These are phyloP conservation scores for Nakaseomyces sp. DNA, from an alignment of 1,139 yeast species.

Conservation along the genomic window DNA sequence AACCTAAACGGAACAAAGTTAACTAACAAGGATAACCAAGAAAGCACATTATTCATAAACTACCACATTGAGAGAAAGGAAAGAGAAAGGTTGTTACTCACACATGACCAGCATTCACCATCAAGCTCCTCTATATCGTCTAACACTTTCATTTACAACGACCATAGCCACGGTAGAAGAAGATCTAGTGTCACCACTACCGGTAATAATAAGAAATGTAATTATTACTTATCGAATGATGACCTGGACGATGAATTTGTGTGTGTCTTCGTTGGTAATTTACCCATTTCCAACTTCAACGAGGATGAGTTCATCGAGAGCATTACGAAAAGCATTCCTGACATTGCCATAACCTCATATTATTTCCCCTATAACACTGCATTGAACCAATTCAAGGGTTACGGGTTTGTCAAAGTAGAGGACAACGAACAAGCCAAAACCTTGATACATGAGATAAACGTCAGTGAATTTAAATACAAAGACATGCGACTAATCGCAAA, in stretches of 20 bases:
- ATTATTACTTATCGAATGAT: constrained; percentile 10
- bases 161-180: neutral
- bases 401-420: constrained; percentile 40
- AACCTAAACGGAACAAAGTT: constrained; percentile 33
- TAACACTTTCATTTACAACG: neutral
- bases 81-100: constrained; percentile 33
- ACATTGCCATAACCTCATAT: constrained; percentile 21
- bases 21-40: constrained; percentile 27
- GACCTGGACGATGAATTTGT: constrained; percentile 22
- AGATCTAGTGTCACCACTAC: neutral
- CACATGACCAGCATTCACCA: constrained; percentile 20
- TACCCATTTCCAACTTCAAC: constrained; percentile 17
- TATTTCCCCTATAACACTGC: constrained; percentile 24
- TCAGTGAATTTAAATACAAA: constrained; percentile 31
- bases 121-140: neutral
- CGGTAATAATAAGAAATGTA: neutral
- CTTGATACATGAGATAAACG: constrained; percentile 7
- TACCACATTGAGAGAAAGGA: constrained; percentile 47
- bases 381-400: constrained; percentile 32
- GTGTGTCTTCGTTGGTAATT: constrained; percentile 29
- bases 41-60: constrained; percentile 38
- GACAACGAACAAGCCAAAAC: constrained; percentile 35
- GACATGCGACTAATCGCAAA: constrained; percentile 25
- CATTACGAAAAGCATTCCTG: constrained; percentile 11
- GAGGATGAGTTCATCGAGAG: constrained; percentile 15